phyloP scores from a whole-genome alignment of 164 flowering plant genomes.

The Euptelea pleiosperma region DNA sequence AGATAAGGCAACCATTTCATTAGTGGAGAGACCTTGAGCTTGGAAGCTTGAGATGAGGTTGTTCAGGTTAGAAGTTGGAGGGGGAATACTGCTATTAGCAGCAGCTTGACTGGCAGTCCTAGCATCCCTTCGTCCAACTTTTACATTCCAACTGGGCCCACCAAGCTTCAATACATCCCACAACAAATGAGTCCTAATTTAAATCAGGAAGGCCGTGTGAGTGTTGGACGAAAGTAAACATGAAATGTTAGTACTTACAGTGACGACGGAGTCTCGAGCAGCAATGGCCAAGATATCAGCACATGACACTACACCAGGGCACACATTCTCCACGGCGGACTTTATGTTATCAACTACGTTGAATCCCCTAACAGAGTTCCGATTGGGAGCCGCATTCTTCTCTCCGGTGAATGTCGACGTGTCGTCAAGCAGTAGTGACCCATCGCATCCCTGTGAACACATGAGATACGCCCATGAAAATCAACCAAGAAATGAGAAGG shows the following conservation, averaged over 20 bases:
- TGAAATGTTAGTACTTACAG: conserved; percentile 22
- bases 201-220: too few species aligned
- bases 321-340: conserved; percentile 27
- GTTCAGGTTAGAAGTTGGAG: conserved; percentile 32
- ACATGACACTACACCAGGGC: conserved; percentile 49
- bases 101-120: conserved; percentile 40
- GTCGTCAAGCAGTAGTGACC: conserved; percentile 42
- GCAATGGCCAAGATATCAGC: conserved; percentile 54
- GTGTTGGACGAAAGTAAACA: too few species aligned
- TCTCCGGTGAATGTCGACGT: conserved; percentile 41
- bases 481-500: too few species aligned
- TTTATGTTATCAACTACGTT: conserved; percentile 36
- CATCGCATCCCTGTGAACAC: conserved; percentile 59
- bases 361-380: conserved; percentile 35
- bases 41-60: conserved; percentile 32
- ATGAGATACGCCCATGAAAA: too few species aligned
- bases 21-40: conserved; percentile 36
- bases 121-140: conserved; percentile 47
- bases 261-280: conserved; percentile 39
- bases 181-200: too few species aligned
- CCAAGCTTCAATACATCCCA: conserved; percentile 33
- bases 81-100: conserved; percentile 44
- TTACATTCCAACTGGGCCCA: conserved; percentile 45
- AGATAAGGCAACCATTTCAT: conserved; percentile 49
- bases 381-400: conserved; percentile 40